Evolutionary conservation across 352 stramenopile species (phyloP).

Genomic region (Nothophytophthora sp.): DNA sequence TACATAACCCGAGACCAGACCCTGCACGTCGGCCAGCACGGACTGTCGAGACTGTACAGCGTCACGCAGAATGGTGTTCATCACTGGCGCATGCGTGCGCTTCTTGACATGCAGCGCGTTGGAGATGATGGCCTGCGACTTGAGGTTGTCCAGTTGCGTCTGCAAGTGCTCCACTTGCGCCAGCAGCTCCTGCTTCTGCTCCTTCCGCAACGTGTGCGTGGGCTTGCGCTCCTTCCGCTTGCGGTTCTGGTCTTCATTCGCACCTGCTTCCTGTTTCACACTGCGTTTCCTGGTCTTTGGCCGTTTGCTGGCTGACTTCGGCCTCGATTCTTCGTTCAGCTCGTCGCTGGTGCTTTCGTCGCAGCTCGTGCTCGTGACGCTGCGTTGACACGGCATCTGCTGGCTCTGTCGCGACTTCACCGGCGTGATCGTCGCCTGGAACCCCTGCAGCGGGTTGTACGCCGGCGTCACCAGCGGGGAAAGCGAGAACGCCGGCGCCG

Average conservation of each 20-base stretch:
- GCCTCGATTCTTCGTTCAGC: no score
- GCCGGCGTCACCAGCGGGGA: neutral
- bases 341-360: constrained; percentile 24
- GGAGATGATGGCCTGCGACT: constrained; percentile 32
- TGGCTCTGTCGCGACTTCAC: no score
- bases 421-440: neutral
- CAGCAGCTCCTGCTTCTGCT: constrained; percentile 31
- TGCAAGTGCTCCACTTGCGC: constrained; percentile 22
- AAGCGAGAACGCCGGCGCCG: neutral
- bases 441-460: constrained; percentile 2
- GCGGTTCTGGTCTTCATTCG: no score
- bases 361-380: constrained; percentile 17
- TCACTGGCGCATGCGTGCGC: constrained; percentile 30
- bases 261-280: neutral
- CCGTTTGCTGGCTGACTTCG: constrained; percentile 8
- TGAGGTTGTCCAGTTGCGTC: constrained; percentile 30
- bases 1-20: constrained; percentile 29
- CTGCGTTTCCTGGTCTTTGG: constrained; percentile 3
- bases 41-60: constrained; percentile 31
- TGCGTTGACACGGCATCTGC: constrained; percentile 1
- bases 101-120: constrained; percentile 35
- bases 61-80: constrained; percentile 32
- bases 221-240: constrained; percentile 28
- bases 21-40: constrained; percentile 27
- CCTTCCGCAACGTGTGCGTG: constrained; percentile 27